These are phyloP conservation scores for Colletotrichum melonis DNA, from an alignment of 2,329 filamentous ascomycete genomes.

Conservation along the genomic window DNA sequence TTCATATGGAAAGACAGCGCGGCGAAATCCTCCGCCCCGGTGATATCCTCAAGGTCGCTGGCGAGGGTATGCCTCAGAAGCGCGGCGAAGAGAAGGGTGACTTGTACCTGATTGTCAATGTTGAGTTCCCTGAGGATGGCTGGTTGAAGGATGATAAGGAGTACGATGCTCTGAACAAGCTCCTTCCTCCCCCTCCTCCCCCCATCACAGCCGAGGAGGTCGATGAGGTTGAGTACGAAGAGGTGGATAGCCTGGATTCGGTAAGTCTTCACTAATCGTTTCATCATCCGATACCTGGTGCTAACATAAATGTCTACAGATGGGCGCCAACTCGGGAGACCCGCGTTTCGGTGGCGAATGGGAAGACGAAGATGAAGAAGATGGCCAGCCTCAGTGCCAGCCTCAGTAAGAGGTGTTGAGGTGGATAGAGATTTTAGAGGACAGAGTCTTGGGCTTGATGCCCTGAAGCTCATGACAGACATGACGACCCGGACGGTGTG, in stretches of 20 bases:
- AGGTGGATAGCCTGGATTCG: slow-evolving; percentile 85
- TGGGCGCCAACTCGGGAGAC: slow-evolving; percentile 78
- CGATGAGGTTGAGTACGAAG: slow-evolving; percentile 89
- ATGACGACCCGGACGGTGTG: slow-evolving; percentile 32
- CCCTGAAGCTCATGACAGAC: slow-evolving; percentile 31
- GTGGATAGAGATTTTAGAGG: slow-evolving; percentile 28
- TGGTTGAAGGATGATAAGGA: slow-evolving; percentile 82
- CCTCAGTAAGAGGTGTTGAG: slow-evolving; percentile 66
- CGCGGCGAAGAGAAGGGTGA: slow-evolving; percentile 86
- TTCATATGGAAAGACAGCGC: slow-evolving; percentile 81
- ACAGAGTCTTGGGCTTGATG: slow-evolving; percentile 31
- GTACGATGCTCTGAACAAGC: slow-evolving; percentile 76
- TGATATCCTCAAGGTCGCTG: slow-evolving; percentile 85
- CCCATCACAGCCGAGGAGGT: slow-evolving; percentile 78
- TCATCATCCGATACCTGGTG: neutral
- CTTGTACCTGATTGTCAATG: slow-evolving; percentile 85
- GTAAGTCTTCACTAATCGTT: slow-evolving; percentile 52
- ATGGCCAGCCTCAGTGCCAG: slow-evolving; percentile 75
- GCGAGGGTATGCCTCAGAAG: slow-evolving; percentile 96
- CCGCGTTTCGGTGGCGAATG: slow-evolving; percentile 73
- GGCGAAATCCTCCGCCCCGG: slow-evolving; percentile 86
- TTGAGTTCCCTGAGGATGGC: slow-evolving; percentile 88
- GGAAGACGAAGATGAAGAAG: slow-evolving; percentile 79
- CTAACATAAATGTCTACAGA: slow-evolving; percentile 56
- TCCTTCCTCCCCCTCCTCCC: slow-evolving; percentile 75